Percentiles rank a stretch among this genome's conserved stretches.
Evolutionary conservation across 495 filamentous ascomycete species (phyloP).

Genomic region (Xylaria venustula): DNA sequence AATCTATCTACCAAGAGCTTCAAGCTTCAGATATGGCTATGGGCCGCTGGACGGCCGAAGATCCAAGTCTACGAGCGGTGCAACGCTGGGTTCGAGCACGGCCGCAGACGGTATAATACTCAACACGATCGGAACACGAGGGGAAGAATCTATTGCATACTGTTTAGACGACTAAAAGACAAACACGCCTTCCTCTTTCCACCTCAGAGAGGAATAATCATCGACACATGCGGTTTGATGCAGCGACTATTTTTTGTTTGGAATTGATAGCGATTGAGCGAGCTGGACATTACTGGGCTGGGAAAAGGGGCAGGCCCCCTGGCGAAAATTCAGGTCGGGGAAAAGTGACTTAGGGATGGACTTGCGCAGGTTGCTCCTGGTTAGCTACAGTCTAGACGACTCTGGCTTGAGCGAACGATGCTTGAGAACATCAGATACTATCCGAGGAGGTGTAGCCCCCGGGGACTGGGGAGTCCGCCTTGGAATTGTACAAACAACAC

Average conservation of each 20-base stretch:
- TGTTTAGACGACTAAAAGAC: neutral
- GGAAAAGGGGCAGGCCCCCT: neutral
- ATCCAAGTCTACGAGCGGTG: constrained; percentile 56
- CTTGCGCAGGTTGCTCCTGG: constrained; percentile 5
- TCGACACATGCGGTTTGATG: neutral
- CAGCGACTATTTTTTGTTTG: neutral
- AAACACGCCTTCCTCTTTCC: neutral
- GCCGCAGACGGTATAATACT: constrained; percentile 24
- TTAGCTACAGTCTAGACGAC: constrained; percentile 10
- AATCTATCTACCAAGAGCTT: constrained; percentile 63
- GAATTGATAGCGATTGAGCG: neutral
- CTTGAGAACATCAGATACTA: neutral
- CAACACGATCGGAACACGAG: constrained; percentile 6
- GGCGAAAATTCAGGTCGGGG: neutral
- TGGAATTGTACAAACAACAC: constrained; percentile 8
- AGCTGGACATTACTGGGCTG: neutral
- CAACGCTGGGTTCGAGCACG: constrained; percentile 52
- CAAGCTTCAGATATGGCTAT: constrained; percentile 61
- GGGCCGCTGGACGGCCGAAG: constrained; percentile 73
- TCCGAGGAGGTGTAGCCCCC: neutral
- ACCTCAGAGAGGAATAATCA: neutral
- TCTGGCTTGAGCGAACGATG: neutral
- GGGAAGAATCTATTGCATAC: constrained; percentile 1
- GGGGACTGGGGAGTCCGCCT: neutral
- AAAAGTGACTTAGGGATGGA: neutral